Conservation (phyloP, 148 eudicot genomes). For the Amaranthus cruentus region DNA sequence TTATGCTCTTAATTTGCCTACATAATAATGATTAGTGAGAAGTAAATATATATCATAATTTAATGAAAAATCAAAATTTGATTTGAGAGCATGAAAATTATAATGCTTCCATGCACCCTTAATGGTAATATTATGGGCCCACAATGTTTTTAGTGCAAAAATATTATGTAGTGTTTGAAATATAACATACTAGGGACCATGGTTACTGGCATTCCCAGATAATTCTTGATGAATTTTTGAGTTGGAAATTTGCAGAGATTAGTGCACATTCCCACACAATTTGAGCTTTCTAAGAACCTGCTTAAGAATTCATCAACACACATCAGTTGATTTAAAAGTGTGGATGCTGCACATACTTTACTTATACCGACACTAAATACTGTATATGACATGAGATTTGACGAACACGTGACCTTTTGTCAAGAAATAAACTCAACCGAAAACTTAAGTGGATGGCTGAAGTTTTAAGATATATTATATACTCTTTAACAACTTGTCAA, state of each 20-base stretch:
- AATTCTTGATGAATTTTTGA: conserved; percentile 65
- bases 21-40: background rate
- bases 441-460: too few relatives aligned
- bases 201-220: conserved; percentile 62
- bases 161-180: background rate
- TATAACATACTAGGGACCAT: conserved; percentile 84
- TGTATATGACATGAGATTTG: too few relatives aligned
- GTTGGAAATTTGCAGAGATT: conserved; percentile 91
- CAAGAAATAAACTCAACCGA: too few relatives aligned
- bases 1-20: background rate
- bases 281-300: conserved; percentile 86
- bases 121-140: conserved; percentile 30
- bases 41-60: background rate
- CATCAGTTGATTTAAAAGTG: too few relatives aligned
- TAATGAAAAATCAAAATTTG: background rate
- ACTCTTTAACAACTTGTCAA: too few relatives aligned
- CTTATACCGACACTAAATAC: too few relatives aligned
- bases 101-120: conserved; percentile 24
- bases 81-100: background rate
- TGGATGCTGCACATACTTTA: too few relatives aligned
- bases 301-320: background rate
- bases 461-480: too few relatives aligned
- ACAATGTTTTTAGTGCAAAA: conserved; percentile 8
- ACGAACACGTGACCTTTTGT: too few relatives aligned
- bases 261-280: conserved; percentile 88